Evolutionary conservation across 2,329 filamentous ascomycete genomes (phyloP).

Genomic region (Periglandula ipomoeae): DNA sequence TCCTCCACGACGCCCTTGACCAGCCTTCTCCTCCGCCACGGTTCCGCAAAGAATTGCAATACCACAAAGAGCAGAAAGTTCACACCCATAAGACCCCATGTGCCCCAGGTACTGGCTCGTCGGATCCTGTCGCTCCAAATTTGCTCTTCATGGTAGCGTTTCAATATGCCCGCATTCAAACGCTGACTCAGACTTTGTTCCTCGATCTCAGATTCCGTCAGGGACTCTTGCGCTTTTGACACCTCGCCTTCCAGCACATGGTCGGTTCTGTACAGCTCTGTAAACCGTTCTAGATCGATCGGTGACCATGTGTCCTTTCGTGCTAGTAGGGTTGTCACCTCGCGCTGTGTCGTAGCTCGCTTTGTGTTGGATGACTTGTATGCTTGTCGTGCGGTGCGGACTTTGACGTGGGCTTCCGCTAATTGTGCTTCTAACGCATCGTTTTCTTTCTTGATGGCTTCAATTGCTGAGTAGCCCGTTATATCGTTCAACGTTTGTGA

Average conservation of each 20-base stretch:
- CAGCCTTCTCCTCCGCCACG: constrained; percentile 74
- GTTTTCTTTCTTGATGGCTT: constrained; percentile 74
- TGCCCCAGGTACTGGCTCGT: constrained; percentile 95
- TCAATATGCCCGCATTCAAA: constrained; percentile 74
- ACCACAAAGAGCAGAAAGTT: constrained; percentile 85
- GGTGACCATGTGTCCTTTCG: constrained; percentile 90
- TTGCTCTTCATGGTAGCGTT: constrained; percentile 96
- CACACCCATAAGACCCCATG: constrained; percentile 94
- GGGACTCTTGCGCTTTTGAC: constrained; percentile 56
- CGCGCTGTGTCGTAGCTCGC: constrained; percentile 82
- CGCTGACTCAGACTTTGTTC: constrained; percentile 68
- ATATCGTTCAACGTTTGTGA: constrained; percentile 87
- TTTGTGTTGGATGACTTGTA: constrained; percentile 80
- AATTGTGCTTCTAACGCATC: constrained; percentile 53
- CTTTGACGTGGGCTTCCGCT: constrained; percentile 48
- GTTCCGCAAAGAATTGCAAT: constrained; percentile 83
- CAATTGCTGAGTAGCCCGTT: constrained; percentile 89
- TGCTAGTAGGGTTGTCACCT: constrained; percentile 88
- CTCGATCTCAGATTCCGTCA: constrained; percentile 68
- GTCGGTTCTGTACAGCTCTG: constrained; percentile 80
- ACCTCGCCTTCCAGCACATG: constrained; percentile 89
- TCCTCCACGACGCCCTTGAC: constrained; percentile 77
- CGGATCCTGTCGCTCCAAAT: constrained; percentile 98
- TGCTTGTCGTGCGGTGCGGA: constrained; percentile 61
- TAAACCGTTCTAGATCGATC: constrained; percentile 86